phyloP scores from a whole-genome alignment of 2,329 filamentous ascomycete genomes.

The Fusarium acutatum region DNA sequence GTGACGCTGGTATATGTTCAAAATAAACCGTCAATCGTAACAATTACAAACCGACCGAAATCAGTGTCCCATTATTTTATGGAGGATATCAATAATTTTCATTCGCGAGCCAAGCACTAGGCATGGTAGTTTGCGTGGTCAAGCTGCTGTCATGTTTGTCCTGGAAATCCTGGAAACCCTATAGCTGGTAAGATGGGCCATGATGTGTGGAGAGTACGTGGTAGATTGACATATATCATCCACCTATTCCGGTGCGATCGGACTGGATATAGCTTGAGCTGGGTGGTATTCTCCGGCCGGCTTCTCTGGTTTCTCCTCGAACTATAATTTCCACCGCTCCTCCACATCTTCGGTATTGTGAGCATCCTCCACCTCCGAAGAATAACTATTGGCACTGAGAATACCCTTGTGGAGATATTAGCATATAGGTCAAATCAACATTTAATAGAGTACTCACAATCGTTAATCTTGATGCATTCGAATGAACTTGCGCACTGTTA shows the following conservation, averaged over 20 bases:
- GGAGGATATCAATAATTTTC: no score
- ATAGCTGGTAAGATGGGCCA: neutral
- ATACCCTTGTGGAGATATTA: neutral
- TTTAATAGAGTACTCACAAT: neutral
- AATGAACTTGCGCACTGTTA: conserved; percentile 17
- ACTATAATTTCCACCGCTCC: no score
- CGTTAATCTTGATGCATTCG: conserved; percentile 24
- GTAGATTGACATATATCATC: fast-evolving
- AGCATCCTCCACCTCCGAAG: no score
- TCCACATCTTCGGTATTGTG: no score
- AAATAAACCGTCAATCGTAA: fast-evolving
- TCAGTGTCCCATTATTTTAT: neutral
- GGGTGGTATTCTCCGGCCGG: neutral
- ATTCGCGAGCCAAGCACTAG: neutral
- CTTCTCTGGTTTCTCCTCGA: neutral
- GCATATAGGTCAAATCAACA: fast-evolving
- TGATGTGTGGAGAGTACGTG: neutral
- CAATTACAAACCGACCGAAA: fast-evolving
- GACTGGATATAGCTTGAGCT: fast-evolving
- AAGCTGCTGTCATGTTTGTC: neutral
- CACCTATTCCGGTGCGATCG: fast-evolving
- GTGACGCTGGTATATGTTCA: fast-evolving
- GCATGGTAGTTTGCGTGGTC: fast-evolving
- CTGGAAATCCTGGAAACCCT: no score
- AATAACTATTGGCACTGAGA: conserved; percentile 15